phyloP scores from a whole-genome alignment of 768 basidiomycete genomes.

The Pleurotus tuber-regium region DNA sequence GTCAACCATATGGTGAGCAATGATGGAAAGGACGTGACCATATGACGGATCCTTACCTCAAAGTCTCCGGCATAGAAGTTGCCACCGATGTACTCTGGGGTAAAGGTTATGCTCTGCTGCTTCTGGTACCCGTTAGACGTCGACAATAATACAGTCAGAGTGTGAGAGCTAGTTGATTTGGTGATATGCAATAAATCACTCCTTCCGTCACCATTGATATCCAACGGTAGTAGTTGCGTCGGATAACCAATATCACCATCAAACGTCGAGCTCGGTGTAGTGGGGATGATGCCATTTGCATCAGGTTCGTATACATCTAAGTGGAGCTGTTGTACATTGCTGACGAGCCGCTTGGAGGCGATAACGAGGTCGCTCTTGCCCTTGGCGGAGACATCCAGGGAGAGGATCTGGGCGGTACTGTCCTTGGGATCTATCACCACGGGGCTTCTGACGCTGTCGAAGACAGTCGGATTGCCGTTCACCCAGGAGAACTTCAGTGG shows the following conservation, averaged over 20 bases:
- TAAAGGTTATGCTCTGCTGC: neutral
- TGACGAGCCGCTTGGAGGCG: slow-evolving; percentile 4
- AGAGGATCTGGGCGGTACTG: neutral
- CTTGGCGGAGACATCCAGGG: neutral
- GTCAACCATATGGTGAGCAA: neutral
- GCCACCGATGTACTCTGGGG: slow-evolving; percentile 2
- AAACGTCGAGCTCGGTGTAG: neutral
- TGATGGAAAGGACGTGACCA: too few species aligned
- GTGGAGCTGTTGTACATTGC: slow-evolving; percentile 4
- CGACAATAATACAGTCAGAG: neutral
- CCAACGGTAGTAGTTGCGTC: slow-evolving; percentile 2
- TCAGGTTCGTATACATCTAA: slow-evolving; percentile 3
- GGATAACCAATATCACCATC: neutral
- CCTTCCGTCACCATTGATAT: slow-evolving; percentile 4
- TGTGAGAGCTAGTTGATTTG: neutral
- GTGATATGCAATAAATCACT: slow-evolving; percentile 8
- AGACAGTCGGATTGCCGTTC: slow-evolving; percentile 12
- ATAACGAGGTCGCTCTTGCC: slow-evolving; percentile 3
- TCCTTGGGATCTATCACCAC: neutral
- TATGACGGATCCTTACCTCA: slow-evolving; percentile 1
- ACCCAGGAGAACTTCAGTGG: slow-evolving; percentile 14
- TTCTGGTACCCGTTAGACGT: neutral
- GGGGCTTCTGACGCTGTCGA: neutral
- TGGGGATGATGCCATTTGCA: neutral
- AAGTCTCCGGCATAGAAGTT: slow-evolving; percentile 2